Evolutionary conservation across 345 rosid genomes (phyloP).

Genomic region (Aethionema arabicum): DNA sequence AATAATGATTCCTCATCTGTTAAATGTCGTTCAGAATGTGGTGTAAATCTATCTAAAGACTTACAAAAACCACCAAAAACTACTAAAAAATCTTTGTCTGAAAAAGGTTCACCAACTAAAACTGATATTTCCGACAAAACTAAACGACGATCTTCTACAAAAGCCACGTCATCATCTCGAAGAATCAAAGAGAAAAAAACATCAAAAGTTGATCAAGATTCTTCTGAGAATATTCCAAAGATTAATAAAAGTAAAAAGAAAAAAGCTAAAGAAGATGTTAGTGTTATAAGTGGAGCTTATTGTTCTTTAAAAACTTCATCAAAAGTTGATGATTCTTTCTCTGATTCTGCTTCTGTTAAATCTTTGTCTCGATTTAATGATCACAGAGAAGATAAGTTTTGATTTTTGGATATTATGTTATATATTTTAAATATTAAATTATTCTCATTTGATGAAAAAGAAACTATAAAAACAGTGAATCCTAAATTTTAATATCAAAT

Average conservation of each 20-base stretch:
- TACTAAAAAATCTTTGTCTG: conserved; percentile 20
- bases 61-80: conserved; percentile 32
- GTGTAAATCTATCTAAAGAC: conserved; percentile 22
- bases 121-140: conserved; percentile 21
- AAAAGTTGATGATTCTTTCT: conserved; percentile 18
- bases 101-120: conserved; percentile 29
- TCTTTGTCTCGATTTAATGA: conserved; percentile 22
- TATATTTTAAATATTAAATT: too few relatives aligned
- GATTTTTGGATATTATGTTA: neutral
- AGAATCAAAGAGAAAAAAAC: neutral
- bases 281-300: neutral
- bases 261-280: conserved; percentile 23
- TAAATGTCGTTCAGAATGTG: conserved; percentile 18
- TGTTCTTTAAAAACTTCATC: conserved; percentile 30
- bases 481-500: too few relatives aligned
- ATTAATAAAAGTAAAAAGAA: conserved; percentile 24
- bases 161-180: conserved; percentile 18
- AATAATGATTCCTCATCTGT: conserved; percentile 8
- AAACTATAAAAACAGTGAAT: too few relatives aligned
- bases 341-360: conserved; percentile 27
- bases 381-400: neutral
- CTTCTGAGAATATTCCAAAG: conserved; percentile 20
- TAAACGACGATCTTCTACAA: conserved; percentile 24
- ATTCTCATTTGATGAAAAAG: too few relatives aligned
- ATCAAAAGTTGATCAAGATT: neutral